Evolutionary conservation across 495 filamentous ascomycete genomes (phyloP).

Genomic region (Letharia lupina): DNA sequence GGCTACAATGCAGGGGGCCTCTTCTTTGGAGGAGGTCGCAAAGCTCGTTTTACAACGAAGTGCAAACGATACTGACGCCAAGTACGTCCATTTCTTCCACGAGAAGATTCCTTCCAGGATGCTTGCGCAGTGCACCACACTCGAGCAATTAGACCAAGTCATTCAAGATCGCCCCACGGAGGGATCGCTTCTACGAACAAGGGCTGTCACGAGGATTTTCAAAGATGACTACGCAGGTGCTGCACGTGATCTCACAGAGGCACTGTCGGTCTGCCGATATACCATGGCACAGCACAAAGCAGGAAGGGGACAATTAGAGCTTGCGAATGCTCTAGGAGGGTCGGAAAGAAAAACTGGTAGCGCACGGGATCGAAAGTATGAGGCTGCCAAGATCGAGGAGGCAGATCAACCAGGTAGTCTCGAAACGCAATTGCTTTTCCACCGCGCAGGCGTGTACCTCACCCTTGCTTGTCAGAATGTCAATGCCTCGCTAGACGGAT

Average conservation of each 20-base stretch:
- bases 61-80: conserved; percentile 55
- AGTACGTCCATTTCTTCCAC: conserved; percentile 82
- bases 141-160: conserved; percentile 56
- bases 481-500: conserved; percentile 39
- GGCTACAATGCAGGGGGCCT: conserved; percentile 72
- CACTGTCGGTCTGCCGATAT: conserved; percentile 51
- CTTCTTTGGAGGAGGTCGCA: conserved; percentile 72
- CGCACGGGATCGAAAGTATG: conserved; percentile 39
- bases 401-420: conserved; percentile 65
- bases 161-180: conserved; percentile 53
- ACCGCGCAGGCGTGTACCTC: conserved; percentile 65
- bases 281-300: conserved; percentile 36
- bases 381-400: conserved; percentile 48
- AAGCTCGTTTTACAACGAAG: conserved; percentile 59
- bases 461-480: conserved; percentile 59
- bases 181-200: conserved; percentile 57
- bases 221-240: conserved; percentile 66
- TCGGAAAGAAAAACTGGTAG: conserved; percentile 32
- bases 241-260: conserved; percentile 56
- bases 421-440: conserved; percentile 66
- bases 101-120: conserved; percentile 75
- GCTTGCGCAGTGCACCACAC: conserved; percentile 62
- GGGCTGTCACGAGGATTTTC: conserved; percentile 64
- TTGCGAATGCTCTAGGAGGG: conserved; percentile 36
- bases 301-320: conserved; percentile 38